Evolutionary conservation across 2,329 filamentous ascomycete species (phyloP).

Genomic region (Cladosporium austrohemisphaericum): DNA sequence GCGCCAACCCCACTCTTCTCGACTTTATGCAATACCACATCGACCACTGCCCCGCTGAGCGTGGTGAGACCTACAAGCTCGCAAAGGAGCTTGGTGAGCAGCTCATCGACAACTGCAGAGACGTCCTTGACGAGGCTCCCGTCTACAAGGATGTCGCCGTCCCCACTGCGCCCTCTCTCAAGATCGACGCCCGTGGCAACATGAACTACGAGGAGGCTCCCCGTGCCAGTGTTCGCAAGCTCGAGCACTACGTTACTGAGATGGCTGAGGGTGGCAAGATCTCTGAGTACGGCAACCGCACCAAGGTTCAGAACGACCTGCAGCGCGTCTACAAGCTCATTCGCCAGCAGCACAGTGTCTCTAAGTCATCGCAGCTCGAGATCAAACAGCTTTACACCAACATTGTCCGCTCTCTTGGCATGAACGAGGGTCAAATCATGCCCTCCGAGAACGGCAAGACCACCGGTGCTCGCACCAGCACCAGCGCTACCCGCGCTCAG

Average conservation of each 20-base stretch:
- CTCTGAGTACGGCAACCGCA: conserved; percentile 95
- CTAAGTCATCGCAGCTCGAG: conserved; percentile 91
- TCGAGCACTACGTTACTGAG: conserved; percentile 96
- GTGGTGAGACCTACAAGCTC: conserved; percentile 96
- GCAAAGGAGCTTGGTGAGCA: conserved; percentile 90
- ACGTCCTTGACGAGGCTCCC: conserved; percentile 76
- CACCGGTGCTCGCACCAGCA: conserved; percentile 58
- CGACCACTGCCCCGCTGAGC: conserved; percentile 94
- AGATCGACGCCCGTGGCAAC: conserved; percentile 87
- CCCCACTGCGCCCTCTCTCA: conserved; percentile 87
- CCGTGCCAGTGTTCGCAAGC: conserved; percentile 83
- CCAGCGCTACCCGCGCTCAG: conserved; percentile 49
- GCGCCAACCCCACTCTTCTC: conserved; percentile 88
- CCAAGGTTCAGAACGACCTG: conserved; percentile 95
- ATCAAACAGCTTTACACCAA: conserved; percentile 95
- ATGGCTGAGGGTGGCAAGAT: conserved; percentile 99
- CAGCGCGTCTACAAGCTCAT: conserved; percentile 97
- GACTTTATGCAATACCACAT: conserved; percentile 99
- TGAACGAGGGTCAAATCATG: conserved; percentile 98
- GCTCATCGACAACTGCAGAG: conserved; percentile 96
- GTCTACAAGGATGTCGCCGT: conserved; percentile 95
- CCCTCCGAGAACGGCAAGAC: conserved; percentile 75
- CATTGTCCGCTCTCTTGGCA: conserved; percentile 86
- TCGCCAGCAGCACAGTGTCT: conserved; percentile 95
- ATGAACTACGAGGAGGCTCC: conserved; percentile 87